phyloP scores from a whole-genome alignment of 2,329 filamentous ascomycete species.

The Stenocarpella maydis region DNA sequence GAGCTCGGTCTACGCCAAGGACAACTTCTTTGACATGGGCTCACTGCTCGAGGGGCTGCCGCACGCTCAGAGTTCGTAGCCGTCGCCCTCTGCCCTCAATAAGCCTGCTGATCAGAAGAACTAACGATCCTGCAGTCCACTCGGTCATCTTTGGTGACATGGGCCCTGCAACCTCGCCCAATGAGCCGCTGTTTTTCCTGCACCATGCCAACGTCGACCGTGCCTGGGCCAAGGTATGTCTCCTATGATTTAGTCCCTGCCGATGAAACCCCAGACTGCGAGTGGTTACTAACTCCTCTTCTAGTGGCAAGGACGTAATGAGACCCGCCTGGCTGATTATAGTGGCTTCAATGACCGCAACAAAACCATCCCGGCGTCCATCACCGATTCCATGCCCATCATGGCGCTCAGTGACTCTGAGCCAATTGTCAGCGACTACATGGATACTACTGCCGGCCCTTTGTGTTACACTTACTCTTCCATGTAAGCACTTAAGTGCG shows the following conservation, averaged over 20 bases:
- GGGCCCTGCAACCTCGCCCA: constrained; percentile 4
- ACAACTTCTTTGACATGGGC: not conserved
- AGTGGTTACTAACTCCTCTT: not conserved
- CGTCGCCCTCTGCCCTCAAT: not conserved
- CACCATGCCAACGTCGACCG: constrained; percentile 8
- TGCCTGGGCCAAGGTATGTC: constrained; percentile 6
- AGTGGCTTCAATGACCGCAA: not conserved
- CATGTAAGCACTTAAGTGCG: no score
- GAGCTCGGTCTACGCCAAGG: not conserved
- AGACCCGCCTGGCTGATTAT: not conserved
- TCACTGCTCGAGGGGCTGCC: not conserved
- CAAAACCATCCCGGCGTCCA: not conserved
- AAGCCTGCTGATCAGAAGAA: not conserved
- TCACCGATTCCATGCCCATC: not conserved
- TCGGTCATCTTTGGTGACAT: not conserved
- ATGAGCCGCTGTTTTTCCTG: not conserved
- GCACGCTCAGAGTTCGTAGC: not conserved
- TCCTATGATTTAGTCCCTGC: not conserved
- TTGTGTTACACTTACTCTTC: not conserved
- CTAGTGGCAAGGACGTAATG: not conserved
- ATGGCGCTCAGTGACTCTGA: not conserved
- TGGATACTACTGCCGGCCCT: not conserved
- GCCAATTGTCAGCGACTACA: not conserved
- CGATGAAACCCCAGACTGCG: not conserved
- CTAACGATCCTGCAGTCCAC: not conserved